phyloP scores from a whole-genome alignment of 805 yeast genomes.

The Saturnispora hagleri region DNA sequence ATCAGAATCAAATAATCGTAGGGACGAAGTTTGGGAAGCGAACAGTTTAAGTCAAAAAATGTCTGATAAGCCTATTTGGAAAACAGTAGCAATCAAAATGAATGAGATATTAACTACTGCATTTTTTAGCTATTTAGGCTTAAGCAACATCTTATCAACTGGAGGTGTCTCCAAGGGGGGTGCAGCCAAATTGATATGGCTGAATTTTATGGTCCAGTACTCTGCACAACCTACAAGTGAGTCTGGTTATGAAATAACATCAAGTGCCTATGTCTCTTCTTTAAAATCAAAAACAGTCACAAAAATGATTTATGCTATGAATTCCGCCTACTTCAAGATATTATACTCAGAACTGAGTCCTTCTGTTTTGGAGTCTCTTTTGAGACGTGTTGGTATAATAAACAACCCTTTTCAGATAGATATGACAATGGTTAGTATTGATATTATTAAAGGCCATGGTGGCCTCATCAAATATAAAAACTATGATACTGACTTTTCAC shows the following conservation, averaged over 20 bases:
- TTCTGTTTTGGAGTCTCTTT: conserved; percentile 2
- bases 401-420: conserved; percentile 15
- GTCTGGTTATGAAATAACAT: conserved; percentile 1
- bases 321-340: conserved; percentile 2
- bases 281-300: neutral
- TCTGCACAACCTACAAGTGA: neutral
- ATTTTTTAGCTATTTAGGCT: neutral
- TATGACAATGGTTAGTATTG: conserved; percentile 21
- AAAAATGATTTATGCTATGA: neutral
- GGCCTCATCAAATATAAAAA: neutral
- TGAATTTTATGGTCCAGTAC: conserved; percentile 7
- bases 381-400: conserved; percentile 8
- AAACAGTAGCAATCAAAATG: neutral
- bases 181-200: conserved; percentile 5
- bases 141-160: neutral
- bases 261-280: neutral
- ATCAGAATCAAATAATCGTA: conserved; percentile 23
- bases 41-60: neutral
- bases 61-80: neutral
- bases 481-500: neutral
- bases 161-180: conserved; percentile 6
- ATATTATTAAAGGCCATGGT: conserved; percentile 9
- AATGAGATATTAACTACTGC: neutral
- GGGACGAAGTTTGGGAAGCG: conserved; percentile 5
- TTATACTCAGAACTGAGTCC: conserved; percentile 12